Percentiles rank a stretch among this genome's conserved stretches.
Evolutionary conservation across 2,329 filamentous ascomycete species (phyloP).

Genomic region (Teratosphaeria epicoccoides): DNA sequence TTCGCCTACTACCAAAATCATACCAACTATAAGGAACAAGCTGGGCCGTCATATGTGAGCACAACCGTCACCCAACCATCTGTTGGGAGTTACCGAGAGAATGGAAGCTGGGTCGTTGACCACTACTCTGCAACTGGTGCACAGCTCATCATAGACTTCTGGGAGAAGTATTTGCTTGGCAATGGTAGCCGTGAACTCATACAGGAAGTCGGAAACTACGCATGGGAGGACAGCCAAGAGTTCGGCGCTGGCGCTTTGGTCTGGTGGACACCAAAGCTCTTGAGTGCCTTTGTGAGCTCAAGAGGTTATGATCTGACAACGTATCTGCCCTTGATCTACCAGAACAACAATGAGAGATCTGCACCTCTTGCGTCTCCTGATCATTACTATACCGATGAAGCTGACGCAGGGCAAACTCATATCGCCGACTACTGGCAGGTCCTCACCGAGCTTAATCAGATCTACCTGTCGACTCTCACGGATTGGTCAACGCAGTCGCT

Average conservation of each 20-base stretch:
- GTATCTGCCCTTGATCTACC: constrained; percentile 24
- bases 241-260: constrained; percentile 15
- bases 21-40: constrained; percentile 22
- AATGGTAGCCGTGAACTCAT: constrained; percentile 15
- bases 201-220: constrained; percentile 24
- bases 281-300: constrained; percentile 13
- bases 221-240: constrained; percentile 28
- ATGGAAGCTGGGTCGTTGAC: constrained; percentile 26
- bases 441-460: constrained; percentile 18
- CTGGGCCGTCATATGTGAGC: constrained; percentile 17
- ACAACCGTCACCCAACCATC: constrained; percentile 14
- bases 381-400: constrained; percentile 15
- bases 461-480: constrained; percentile 16
- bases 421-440: constrained; percentile 23
- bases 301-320: constrained; percentile 22
- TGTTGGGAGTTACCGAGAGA: constrained; percentile 16
- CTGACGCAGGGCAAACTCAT: constrained; percentile 14
- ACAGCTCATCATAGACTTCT: constrained; percentile 21
- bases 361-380: constrained; percentile 13
- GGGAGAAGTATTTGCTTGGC: constrained; percentile 23
- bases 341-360: constrained; percentile 8
- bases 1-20: constrained; percentile 25
- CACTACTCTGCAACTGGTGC: constrained; percentile 25
- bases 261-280: constrained; percentile 21
- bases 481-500: constrained; percentile 13